A percentile compares a stretch with the other conserved stretches of the same genome.
These are phyloP conservation scores for Biscutella laevigata DNA, from an alignment of 441 rosid species.

Conservation along the genomic window DNA sequence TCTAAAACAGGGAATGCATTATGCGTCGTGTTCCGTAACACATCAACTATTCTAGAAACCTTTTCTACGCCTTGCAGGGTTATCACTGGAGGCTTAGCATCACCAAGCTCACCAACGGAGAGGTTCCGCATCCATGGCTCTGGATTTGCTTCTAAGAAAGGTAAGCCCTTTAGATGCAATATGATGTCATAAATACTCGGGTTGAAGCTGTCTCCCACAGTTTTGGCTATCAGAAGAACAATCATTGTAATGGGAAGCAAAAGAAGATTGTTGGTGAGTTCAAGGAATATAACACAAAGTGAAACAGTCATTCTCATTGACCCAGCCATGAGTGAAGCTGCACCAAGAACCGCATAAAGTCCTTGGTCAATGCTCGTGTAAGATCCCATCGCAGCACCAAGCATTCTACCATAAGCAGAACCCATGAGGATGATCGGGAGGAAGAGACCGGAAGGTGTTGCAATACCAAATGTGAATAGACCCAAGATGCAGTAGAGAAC, in stretches of 20 bases:
- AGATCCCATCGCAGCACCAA: conserved; percentile 66
- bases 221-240: conserved; percentile 75
- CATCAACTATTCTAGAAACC: conserved; percentile 57
- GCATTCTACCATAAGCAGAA: conserved; percentile 78
- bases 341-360: conserved; percentile 84
- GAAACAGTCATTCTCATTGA: conserved; percentile 99
- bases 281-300: conserved; percentile 83
- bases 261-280: conserved; percentile 80
- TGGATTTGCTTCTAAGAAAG: conserved; percentile 81
- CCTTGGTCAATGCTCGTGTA: conserved; percentile 69
- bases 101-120: conserved; percentile 72
- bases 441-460: conserved; percentile 88
- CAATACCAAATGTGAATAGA: conserved; percentile 75
- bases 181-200: conserved; percentile 81
- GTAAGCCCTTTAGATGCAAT: conserved; percentile 71
- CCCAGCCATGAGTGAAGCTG: conserved; percentile 90
- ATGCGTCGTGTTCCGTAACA: conserved; percentile 63
- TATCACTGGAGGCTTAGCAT: conserved; percentile 61
- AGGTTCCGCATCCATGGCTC: conserved; percentile 96
- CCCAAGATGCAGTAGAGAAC: conserved; percentile 61
- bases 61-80: conserved; percentile 63
- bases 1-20: too few relatives aligned
- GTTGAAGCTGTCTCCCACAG: conserved; percentile 77
- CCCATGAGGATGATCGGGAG: conserved; percentile 87
- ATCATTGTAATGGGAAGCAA: conserved; percentile 80